Conservation (phyloP, 129 eudicot genomes). For the Lonicera japonica region DNA sequence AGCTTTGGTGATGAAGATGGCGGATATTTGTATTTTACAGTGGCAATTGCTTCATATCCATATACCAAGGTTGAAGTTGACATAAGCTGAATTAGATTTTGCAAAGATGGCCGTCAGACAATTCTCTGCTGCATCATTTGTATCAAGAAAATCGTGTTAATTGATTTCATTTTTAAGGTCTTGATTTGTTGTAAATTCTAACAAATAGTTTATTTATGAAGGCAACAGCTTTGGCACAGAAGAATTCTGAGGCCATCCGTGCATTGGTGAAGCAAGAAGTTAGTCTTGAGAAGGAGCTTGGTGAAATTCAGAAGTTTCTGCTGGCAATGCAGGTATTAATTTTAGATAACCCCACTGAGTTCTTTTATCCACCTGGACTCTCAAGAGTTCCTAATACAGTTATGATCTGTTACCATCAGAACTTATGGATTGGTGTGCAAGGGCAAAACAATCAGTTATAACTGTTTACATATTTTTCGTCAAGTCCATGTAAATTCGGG, state of each 20-base stretch:
- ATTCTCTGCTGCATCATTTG: too few relatives aligned
- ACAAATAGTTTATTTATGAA: constrained; percentile 12
- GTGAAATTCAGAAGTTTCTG: constrained; percentile 83
- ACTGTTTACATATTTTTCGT: too few relatives aligned
- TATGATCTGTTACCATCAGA: too few relatives aligned
- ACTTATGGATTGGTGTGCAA: too few relatives aligned
- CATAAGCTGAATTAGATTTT: too few relatives aligned
- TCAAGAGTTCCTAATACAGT: background rate
- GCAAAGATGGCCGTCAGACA: background rate
- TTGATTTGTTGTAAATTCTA: background rate
- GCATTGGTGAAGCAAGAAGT: constrained; percentile 79
- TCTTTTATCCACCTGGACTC: background rate
- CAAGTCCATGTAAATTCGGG: too few relatives aligned
- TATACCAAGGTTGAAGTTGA: too few relatives aligned
- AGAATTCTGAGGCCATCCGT: constrained; percentile 83
- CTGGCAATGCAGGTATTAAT: constrained; percentile 96
- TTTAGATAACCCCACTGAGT: background rate
- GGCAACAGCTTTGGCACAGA: constrained; percentile 88
- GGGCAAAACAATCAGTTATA: too few relatives aligned
- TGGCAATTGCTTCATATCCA: too few relatives aligned
- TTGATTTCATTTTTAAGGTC: background rate
- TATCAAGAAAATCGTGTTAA: background rate
- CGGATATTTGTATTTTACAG: too few relatives aligned
- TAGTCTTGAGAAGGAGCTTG: constrained; percentile 82
- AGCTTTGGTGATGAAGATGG: too few relatives aligned